Evolutionary conservation across 2,329 filamentous ascomycete genomes (phyloP), one percentile per base, ranked within the genome.

Genomic region (Herpotrichia juniperi): DNA sequence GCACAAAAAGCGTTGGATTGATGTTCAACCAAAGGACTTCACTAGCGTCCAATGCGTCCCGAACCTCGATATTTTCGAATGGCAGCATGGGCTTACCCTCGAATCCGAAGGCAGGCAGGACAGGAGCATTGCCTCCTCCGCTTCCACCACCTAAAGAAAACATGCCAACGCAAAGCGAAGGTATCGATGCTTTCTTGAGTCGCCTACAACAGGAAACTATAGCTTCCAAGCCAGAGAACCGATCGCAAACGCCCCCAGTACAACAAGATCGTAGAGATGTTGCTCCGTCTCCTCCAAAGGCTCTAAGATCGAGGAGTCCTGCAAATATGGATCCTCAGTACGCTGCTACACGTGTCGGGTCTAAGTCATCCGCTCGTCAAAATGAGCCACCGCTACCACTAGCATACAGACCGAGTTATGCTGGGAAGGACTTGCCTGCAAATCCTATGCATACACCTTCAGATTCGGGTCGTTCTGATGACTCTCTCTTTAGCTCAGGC

Each of bases 401-500:
- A 28, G 37, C 37, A 40, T 40, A 40, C n/a, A 43, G 65, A 30
- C 58, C 64, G 24, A 61, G 40, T 12, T 66, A 59, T 19, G n/a
- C n/a, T n/a, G 59, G 50, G 26, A 58, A 53, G 42, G 62, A 71
- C 25, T 46, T 63, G 17, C 62, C 69, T 4, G 26, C 56, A 50
- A 71, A 68, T 30, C 48, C 64, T 4, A 56, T 73, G 2, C 71
- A 76, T 46, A 73, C 72, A 16, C 71, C 73, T 28, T 74, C 71
- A 7, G 72, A 75, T 49, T 76, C 74, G 6, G 73, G 70, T 4
- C 62, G 68, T n/a, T 76, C 74, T 2, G 71, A 74, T 44, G 71
- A 70, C 44, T 75, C 74, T 1, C 67, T 65, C 14, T 62, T 66
- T 5, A 72, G 67, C 50, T 68, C 68, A 31, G 65, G 67, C 22